phyloP scores from a whole-genome alignment of 2,329 filamentous ascomycete species.

The Sporothrix globosa region DNA sequence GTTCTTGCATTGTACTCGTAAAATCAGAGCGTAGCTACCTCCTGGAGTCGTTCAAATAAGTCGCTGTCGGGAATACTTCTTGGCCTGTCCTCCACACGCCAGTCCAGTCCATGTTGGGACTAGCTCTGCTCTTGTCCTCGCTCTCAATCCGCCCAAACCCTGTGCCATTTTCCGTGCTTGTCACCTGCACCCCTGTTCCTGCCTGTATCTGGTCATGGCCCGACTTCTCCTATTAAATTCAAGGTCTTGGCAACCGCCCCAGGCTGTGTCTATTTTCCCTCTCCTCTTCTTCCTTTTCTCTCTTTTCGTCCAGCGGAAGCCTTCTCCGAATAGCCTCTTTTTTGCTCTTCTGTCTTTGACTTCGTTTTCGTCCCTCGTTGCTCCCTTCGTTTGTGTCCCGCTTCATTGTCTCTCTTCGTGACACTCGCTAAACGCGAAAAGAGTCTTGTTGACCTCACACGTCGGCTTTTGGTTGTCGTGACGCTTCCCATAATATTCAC shows the following conservation, averaged over 20 bases:
- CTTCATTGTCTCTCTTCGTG: constrained; percentile 24
- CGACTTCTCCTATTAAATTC: constrained; percentile 7
- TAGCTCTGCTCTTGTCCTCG: not conserved
- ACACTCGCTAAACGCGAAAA: constrained; percentile 28
- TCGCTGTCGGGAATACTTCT: not conserved
- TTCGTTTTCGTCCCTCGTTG: constrained; percentile 18
- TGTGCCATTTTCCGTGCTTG: constrained; percentile 15
- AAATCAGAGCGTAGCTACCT: not conserved
- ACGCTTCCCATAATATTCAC: not conserved
- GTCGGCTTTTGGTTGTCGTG: constrained; percentile 8
- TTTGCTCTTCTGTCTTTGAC: constrained; percentile 13
- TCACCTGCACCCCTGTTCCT: not conserved
- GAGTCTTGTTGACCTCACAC: not conserved
- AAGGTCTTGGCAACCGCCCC: constrained; percentile 29
- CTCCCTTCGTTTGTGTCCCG: not conserved
- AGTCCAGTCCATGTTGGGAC: constrained; percentile 18
- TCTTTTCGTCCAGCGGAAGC: constrained; percentile 24
- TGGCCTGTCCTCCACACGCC: constrained; percentile 8
- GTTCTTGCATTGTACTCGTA: not conserved
- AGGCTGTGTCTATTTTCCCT: not conserved
- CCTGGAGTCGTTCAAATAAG: not conserved
- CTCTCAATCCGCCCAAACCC: constrained; percentile 7
- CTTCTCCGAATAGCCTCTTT: constrained; percentile 21
- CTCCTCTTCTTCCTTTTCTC: not conserved
- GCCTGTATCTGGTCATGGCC: not conserved